These are phyloP conservation scores for Pleurotus sapidus DNA, from an alignment of 768 basidiomycete species.

Conservation along the genomic window DNA sequence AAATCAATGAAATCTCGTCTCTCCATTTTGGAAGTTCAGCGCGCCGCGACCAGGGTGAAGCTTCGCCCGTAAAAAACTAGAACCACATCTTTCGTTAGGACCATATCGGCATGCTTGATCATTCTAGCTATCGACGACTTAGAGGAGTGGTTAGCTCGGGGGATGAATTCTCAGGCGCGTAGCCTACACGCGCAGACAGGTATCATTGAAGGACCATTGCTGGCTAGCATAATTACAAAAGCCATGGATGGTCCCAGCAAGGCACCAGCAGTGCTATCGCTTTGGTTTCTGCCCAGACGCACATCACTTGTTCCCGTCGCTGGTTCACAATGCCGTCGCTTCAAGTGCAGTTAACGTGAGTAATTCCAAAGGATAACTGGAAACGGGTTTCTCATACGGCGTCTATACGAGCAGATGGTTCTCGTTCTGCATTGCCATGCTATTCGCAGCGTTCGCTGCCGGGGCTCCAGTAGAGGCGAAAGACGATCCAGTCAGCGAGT, in stretches of 20 bases:
- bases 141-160: too few species aligned
- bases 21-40: too few species aligned
- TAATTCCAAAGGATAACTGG: not conserved
- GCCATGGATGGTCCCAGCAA: not conserved
- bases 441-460: conserved; percentile 3
- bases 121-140: too few species aligned
- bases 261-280: not conserved
- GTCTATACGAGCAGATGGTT: conserved; percentile 1
- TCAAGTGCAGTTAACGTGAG: not conserved
- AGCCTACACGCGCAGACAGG: not conserved
- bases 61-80: too few species aligned
- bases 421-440: conserved; percentile 2
- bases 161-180: too few species aligned
- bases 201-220: not conserved
- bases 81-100: too few species aligned
- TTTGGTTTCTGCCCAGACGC: not conserved
- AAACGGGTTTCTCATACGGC: not conserved
- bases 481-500: not conserved
- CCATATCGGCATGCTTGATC: too few species aligned
- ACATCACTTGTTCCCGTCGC: not conserved
- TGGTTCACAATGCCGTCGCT: not conserved
- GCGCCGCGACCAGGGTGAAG: too few species aligned
- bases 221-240: conserved; percentile 3
- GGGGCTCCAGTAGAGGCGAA: not conserved
- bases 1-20: too few species aligned